Evolutionary conservation across 2,329 filamentous ascomycete genomes (phyloP).

Genomic region (Apiospora malaysiana): DNA sequence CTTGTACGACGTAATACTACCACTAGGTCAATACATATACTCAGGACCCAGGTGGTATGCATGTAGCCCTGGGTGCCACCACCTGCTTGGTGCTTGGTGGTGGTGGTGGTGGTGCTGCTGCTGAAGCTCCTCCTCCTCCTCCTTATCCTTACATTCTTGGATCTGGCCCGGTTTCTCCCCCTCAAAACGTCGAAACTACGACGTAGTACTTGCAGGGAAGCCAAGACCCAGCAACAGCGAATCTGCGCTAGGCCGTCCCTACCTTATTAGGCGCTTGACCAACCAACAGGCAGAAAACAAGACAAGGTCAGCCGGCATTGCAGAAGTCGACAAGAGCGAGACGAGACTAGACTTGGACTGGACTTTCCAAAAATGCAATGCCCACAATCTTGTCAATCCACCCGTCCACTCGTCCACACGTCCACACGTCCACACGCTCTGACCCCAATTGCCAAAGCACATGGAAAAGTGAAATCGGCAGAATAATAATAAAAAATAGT

Average conservation of each 20-base stretch:
- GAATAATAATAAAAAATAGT: slow-evolving; percentile 14
- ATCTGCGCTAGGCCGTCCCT: slow-evolving; percentile 14
- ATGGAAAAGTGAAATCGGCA: slow-evolving; percentile 19
- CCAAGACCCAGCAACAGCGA: slow-evolving; percentile 18
- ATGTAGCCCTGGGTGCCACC: slow-evolving; percentile 17
- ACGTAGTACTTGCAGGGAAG: slow-evolving; percentile 18
- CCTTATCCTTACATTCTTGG: slow-evolving; percentile 9
- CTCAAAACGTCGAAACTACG: slow-evolving; percentile 11
- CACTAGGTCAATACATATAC: too few relatives aligned
- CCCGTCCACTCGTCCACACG: neutral
- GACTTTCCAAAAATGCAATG: slow-evolving; percentile 12
- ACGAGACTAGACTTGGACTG: slow-evolving; percentile 5
- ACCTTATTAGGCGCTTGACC: slow-evolving; percentile 12
- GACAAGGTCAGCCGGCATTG: slow-evolving; percentile 12
- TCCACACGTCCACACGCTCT: neutral
- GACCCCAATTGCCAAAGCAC: slow-evolving; percentile 18
- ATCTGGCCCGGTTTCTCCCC: slow-evolving; percentile 10
- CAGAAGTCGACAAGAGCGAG: neutral
- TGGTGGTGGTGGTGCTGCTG: too few relatives aligned
- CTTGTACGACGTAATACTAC: slow-evolving; percentile 8
- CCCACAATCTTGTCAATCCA: neutral
- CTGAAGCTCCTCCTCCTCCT: too few relatives aligned
- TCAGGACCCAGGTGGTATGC: slow-evolving; percentile 3
- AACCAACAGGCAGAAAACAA: slow-evolving; percentile 8
- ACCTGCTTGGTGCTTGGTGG: too few relatives aligned